Base-by-base conservation (phyloP, 768 basidiomycete species). In the Amanita pallidorosea region DNA sequence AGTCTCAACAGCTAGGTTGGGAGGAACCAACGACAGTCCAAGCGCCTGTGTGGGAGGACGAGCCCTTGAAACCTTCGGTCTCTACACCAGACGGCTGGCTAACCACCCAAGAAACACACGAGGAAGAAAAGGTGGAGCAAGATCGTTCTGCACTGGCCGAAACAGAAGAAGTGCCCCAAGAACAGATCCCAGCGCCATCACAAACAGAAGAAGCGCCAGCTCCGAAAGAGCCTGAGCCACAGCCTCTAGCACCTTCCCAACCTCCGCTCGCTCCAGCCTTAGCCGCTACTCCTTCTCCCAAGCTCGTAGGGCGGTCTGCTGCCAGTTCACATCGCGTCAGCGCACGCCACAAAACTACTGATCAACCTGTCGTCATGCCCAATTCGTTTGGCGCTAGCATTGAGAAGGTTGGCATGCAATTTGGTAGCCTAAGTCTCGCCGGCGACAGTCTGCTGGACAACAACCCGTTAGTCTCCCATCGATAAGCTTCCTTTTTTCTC, bases 321-420 rank as follows among this genome's bases (percentile, higher is more conserved):
- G 68, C 69, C 35, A 65, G 67, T 13, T 69, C 77, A 1, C 81
- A 85, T 48, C 76, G 82, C 43, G 69, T 66, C 56, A 76, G 71
- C 42, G 75, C 77, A 31, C 79, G 80, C 47, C 81, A 83, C 69
- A 89, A 88, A 70, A 75, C 73, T 18, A 77, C 75, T 4, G 85
- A 89, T 54, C 84, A 87, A 52, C 79, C 88, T 34, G 89, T 91
- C 15, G 82, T 90, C 51, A 81, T 90, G 77, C 87, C 88, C 1
- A 74, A 75, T 40, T 79, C 75, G 47, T 84, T 83, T 62, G 76
- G 78, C 27, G 59, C 75, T 31, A 73, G 73, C 15, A 61, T 85
- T 20, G 88, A 89, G 61, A 89, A 87, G 61, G 70, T 91, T 47
- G 88, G 88, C 45, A 89, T 92, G 88, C 88, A 90, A 60, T 92